These are phyloP conservation scores for Metschnikowia noctiluminum DNA, from an alignment of 805 yeast genomes.

Conservation along the genomic window DNA sequence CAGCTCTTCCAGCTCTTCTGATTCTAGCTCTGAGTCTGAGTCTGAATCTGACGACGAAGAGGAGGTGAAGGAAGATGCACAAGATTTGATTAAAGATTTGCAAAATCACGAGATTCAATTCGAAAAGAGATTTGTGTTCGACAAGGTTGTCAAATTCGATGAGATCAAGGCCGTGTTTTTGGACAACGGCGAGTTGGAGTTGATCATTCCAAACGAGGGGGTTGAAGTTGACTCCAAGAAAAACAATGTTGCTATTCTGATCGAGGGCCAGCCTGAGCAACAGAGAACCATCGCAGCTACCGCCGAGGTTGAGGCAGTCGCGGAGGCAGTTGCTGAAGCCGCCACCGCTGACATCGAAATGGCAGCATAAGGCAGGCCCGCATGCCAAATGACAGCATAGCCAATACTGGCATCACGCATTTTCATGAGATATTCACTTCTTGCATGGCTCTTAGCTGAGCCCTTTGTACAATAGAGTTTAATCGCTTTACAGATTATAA, in stretches of 20 bases:
- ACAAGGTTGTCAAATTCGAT: slow-evolving; percentile 34
- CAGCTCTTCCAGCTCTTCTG: slow-evolving; percentile 17
- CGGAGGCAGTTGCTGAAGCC: slow-evolving; percentile 14
- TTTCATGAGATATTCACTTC: slow-evolving; percentile 10
- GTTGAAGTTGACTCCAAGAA: slow-evolving; percentile 17
- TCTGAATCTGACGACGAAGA: slow-evolving; percentile 26
- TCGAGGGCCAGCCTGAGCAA: slow-evolving; percentile 20
- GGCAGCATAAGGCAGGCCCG: slow-evolving; percentile 13
- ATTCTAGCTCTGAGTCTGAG: slow-evolving; percentile 15
- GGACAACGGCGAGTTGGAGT: slow-evolving; percentile 39
- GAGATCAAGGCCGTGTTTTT: slow-evolving; percentile 38
- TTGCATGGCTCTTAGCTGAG: slow-evolving; percentile 10
- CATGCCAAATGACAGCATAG: neutral
- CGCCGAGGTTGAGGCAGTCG: slow-evolving; percentile 12
- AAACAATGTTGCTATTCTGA: slow-evolving; percentile 26
- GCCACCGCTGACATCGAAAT: slow-evolving; percentile 19
- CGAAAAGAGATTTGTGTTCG: slow-evolving; percentile 43
- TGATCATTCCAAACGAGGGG: slow-evolving; percentile 37
- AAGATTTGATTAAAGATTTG: slow-evolving; percentile 35
- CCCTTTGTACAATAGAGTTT: slow-evolving; percentile 18
- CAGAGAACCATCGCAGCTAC: slow-evolving; percentile 13
- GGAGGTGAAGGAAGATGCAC: slow-evolving; percentile 40
- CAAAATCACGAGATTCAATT: slow-evolving; percentile 39
- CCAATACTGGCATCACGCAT: slow-evolving; percentile 4
- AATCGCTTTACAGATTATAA: slow-evolving; percentile 10